Conservation (phyloP, 768 basidiomycete genomes). For the Cubamyces lactineus region DNA sequence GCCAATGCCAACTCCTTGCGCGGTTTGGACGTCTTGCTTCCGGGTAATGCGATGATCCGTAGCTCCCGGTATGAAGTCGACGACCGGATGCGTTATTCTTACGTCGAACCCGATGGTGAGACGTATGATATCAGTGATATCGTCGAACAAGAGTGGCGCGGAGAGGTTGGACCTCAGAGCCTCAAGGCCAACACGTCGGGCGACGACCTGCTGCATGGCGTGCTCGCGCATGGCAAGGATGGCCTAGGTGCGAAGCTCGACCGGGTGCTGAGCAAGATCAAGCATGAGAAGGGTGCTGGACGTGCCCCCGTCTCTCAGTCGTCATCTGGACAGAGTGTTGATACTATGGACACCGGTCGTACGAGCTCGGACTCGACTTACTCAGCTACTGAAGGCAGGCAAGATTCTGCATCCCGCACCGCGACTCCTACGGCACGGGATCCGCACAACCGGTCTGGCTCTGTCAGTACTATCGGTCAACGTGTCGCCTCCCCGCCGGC, state of each 20-base stretch:
- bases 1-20: constrained; percentile 83
- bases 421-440: constrained; percentile 30
- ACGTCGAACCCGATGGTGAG: constrained; percentile 88
- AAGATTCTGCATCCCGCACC: constrained; percentile 39
- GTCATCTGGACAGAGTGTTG: constrained; percentile 27
- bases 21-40: constrained; percentile 87
- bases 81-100: constrained; percentile 89
- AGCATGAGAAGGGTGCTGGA: constrained; percentile 55
- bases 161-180: constrained; percentile 32
- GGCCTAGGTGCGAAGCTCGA: constrained; percentile 71
- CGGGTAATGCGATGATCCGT: constrained; percentile 83
- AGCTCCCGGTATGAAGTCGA: constrained; percentile 74
- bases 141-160: constrained; percentile 87
- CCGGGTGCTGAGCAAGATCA: constrained; percentile 75
- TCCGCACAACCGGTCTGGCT: constrained; percentile 24
- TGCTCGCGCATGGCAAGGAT: constrained; percentile 59
- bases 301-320: constrained; percentile 30
- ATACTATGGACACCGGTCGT: constrained; percentile 33
- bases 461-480: constrained; percentile 10
- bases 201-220: constrained; percentile 70
- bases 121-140: constrained; percentile 93
- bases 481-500: constrained; percentile 34
- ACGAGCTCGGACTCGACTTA: constrained; percentile 57
- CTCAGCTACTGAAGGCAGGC: constrained; percentile 40
- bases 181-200: constrained; percentile 35